phyloP scores from a whole-genome alignment of 768 basidiomycete genomes.

The Leccinum variicolor region DNA sequence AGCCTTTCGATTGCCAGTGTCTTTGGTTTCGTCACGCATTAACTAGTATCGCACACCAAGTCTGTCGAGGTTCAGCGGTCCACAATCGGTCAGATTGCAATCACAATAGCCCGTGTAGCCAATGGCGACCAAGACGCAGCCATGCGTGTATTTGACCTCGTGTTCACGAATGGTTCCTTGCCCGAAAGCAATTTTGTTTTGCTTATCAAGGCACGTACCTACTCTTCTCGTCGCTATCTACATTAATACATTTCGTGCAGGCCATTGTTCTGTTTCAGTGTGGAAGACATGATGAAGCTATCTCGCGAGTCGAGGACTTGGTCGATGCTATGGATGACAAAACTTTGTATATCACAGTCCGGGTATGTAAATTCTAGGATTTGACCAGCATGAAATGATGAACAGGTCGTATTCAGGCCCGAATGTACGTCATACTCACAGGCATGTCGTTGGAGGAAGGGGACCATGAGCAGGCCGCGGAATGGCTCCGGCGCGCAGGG shows the following conservation, averaged over 20 bases:
- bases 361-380: neutral
- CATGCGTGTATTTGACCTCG: slow-evolving; percentile 5
- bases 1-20: too few species aligned
- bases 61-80: slow-evolving; percentile 1
- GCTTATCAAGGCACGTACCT: slow-evolving; percentile 5
- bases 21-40: neutral
- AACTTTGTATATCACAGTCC: neutral
- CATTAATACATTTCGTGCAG: neutral
- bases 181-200: slow-evolving; percentile 7
- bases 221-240: rapidly evolving
- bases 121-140: slow-evolving; percentile 1
- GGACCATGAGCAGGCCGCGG: too few species aligned
- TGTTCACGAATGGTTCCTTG: neutral
- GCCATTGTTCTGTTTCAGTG: slow-evolving; percentile 7
- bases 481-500: too few species aligned
- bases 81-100: slow-evolving; percentile 7
- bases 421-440: too few species aligned
- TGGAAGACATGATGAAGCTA: neutral
- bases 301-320: slow-evolving; percentile 1
- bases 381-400: too few species aligned
- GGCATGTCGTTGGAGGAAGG: too few species aligned
- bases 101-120: neutral
- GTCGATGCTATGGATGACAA: neutral
- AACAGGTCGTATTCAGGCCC: too few species aligned
- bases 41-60: neutral